Evolutionary conservation across 176 grass and related monocot species (phyloP).

Genomic region (Carex pumila): DNA sequence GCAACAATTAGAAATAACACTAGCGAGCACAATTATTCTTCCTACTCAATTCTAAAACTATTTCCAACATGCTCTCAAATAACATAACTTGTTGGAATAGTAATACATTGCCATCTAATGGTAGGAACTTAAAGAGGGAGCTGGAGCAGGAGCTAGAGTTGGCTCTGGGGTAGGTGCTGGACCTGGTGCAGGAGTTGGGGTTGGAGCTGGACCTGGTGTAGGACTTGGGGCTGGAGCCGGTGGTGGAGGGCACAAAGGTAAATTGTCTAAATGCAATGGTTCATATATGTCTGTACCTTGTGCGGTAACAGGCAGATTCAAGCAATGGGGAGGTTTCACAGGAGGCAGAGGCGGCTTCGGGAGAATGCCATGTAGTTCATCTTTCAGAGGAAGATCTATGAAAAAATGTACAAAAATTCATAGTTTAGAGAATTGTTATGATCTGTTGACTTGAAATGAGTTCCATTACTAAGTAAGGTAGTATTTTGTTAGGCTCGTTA

Average conservation of each 20-base stretch:
- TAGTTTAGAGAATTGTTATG: too few species aligned
- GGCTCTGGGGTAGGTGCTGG: not conserved
- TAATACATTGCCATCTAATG: not conserved
- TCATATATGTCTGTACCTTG: not conserved
- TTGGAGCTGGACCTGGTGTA: not conserved
- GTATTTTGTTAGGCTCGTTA: too few species aligned
- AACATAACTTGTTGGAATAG: not conserved
- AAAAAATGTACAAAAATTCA: not conserved
- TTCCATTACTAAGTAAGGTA: too few species aligned
- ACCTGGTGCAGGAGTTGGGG: not conserved
- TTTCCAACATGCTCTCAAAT: not conserved
- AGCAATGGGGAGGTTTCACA: not conserved
- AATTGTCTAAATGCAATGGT: not conserved
- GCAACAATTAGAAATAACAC: not conserved
- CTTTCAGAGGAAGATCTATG: not conserved
- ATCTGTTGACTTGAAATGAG: too few species aligned
- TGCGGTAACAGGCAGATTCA: not conserved
- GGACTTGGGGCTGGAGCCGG: not conserved
- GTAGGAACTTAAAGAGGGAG: not conserved
- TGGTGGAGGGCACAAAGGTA: not conserved
- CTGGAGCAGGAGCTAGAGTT: not conserved
- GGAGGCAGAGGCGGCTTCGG: not conserved
- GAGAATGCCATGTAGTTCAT: not conserved
- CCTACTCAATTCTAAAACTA: not conserved
- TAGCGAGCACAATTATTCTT: not conserved